Evolutionary conservation across 768 basidiomycete species (phyloP).

Genomic region (Lentinula aciculospora): DNA sequence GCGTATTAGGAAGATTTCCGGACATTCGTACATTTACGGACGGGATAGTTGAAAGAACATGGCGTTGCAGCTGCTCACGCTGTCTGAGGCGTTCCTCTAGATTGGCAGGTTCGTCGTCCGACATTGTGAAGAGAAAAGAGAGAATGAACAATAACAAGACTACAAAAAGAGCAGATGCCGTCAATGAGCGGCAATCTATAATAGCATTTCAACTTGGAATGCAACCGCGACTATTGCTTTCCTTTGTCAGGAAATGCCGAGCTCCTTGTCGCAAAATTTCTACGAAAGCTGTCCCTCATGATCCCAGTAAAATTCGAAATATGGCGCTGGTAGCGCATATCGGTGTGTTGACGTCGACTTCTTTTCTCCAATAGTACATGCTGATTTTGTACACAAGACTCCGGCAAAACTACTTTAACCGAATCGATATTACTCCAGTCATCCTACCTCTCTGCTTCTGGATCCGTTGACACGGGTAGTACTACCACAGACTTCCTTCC

Average conservation of each 20-base stretch:
- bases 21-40: conserved; percentile 21
- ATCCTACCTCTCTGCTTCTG: conserved; percentile 64
- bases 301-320: conserved; percentile 54
- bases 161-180: conserved; percentile 15
- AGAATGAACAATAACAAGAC: conserved; percentile 14
- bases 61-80: conserved; percentile 25
- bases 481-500: conserved; percentile 89
- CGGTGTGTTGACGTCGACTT: conserved; percentile 37
- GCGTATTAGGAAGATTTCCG: conserved; percentile 84
- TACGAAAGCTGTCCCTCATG: conserved; percentile 15
- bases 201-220: neutral
- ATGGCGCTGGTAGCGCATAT: conserved; percentile 90
- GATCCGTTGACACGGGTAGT: conserved; percentile 85
- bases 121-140: conserved; percentile 20
- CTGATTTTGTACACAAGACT: conserved; percentile 41
- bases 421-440: conserved; percentile 82
- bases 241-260: conserved; percentile 4
- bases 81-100: conserved; percentile 41
- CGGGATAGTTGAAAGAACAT: conserved; percentile 55
- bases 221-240: neutral
- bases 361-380: neutral
- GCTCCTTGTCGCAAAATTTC: neutral
- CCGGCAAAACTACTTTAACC: conserved; percentile 85
- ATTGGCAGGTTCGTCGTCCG: conserved; percentile 21
- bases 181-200: neutral